Evolutionary conservation across 2,329 filamentous ascomycete genomes (phyloP), one percentile per base, ranked within the genome.

Genomic region (Didymella exigua): DNA sequence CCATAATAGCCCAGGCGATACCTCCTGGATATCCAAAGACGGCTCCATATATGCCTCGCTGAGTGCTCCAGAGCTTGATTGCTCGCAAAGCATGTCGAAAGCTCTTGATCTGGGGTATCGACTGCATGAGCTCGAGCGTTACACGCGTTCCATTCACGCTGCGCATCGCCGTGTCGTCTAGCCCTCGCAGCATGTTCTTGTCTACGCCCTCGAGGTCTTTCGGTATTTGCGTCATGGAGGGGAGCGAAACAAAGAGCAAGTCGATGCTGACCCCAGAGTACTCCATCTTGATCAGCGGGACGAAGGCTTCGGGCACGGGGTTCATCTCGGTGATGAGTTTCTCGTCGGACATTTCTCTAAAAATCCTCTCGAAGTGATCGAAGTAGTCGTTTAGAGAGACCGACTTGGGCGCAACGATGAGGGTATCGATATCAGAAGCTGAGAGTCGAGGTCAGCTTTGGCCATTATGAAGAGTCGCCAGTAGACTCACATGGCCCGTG

Each of bases 1-100:
- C 93, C 69, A 99, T 84, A 89, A 99, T 97, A 11, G 93, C 95
- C 91, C 93, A 99, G 5, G 95, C 95, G 34, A 99, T 93, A 77
- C 95, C 95, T 66, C 95, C 95, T 2, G 95, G 95, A 65, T 95
- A 99, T 23, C 95, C 95, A 76, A 96, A 92, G 60, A 98, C 93
- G 69, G 97, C 97, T 61, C 91, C 91, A 72, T 98, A 98, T 42
- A 98, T 91, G 21, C 90, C 95, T 58, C 93, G 89, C 46, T 88
- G 86, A 71, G 96, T 91, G 9, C 95, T 93, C 95, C 95, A 99
- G 7, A 99, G 82, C 77, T 99, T 99, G 79, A 99, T 90, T 13
- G 92, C 93, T 45, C 95, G 86, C 58, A 98, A 76, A 9, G 95
- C 95, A 59, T 93, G 85, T 59, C 91, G 89, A 76, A 99, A 99